Conservation (phyloP, 805 yeast genomes). For the Cyberlindnera samutprakarnensis region DNA sequence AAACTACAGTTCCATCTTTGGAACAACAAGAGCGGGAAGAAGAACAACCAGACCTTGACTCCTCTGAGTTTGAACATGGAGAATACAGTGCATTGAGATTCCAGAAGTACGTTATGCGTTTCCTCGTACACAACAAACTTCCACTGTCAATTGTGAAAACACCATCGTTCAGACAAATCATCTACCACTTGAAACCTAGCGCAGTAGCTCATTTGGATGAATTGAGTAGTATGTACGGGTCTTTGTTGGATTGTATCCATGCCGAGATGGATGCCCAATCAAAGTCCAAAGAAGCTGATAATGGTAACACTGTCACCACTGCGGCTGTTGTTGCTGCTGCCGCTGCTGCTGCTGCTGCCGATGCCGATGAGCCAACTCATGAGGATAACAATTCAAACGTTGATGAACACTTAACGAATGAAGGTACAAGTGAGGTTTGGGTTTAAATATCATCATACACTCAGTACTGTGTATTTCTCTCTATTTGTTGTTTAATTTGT, state of each 20-base stretch:
- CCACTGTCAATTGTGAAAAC: slow-evolving; percentile 41
- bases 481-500: too few species aligned
- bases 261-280: slow-evolving; percentile 9
- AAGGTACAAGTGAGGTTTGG: background rate
- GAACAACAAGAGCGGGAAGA: too few species aligned
- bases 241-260: slow-evolving; percentile 35
- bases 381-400: background rate
- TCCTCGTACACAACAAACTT: slow-evolving; percentile 44
- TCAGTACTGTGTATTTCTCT: too few species aligned
- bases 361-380: background rate
- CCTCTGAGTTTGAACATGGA: slow-evolving; percentile 27
- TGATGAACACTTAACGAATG: slow-evolving; percentile 1
- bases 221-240: slow-evolving; percentile 35
- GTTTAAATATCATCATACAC: too few species aligned
- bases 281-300: background rate
- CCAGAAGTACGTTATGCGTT: slow-evolving; percentile 43
- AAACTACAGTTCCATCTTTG: too few species aligned
- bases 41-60: slow-evolving; percentile 1
- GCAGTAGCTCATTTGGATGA: slow-evolving; percentile 40
- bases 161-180: slow-evolving; percentile 42
- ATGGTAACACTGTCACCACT: background rate
- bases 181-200: slow-evolving; percentile 42
- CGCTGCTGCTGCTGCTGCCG: too few species aligned
- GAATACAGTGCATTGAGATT: slow-evolving; percentile 40
- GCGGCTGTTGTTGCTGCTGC: too few species aligned